Base-by-base conservation (phyloP, 2,329 filamentous ascomycete species). In the Trichoderma semiorbis region DNA sequence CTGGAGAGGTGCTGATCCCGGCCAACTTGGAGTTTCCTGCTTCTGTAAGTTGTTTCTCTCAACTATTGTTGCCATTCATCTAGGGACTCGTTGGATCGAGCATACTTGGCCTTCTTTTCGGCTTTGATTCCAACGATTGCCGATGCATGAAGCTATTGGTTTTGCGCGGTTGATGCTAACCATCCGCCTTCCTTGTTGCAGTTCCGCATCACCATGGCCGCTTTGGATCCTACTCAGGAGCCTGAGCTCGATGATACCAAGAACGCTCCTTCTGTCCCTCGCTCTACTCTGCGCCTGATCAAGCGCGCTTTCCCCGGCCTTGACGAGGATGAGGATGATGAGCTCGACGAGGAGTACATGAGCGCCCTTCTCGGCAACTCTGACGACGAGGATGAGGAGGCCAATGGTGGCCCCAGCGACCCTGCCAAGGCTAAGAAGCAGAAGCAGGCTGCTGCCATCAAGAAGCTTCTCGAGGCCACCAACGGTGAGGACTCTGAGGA, bases 161-260 rank as follows among this genome's bases (percentile, higher is more conserved):
- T 32, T 60, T 34, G 53, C n/a, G 43, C 50, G 10, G 57, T 68
- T 36, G 26, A 39, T 74, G 73, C 80, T 82, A 74, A 84, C 74
- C 75, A n/a, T 34, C 26, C 21, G 10, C 5, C 3, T 43, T 7
- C 57, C 66, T 63, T 63, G 39, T 69, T 53, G 32, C 78, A 97
- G 95, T 97, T 98, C 85, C 94, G 94, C 81, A 94, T 99, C 80
- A 98, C 95, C 79, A 99, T 99, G 96, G 96, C 97, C 78, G 96
- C 96, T 75, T 92, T 99, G 81, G 95, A 99, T 81, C 96, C 96
- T 72, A 94, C 90, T 78, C 93, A 93, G 78, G 87, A 90, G 77
- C 88, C 91, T 43, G 88, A 93, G 81, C 86, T 86, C 72, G 90
- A 91, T 76, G 86, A 87, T 72, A 87, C 88, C 67, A 87, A 86